Base-by-base conservation (phyloP, 768 basidiomycete species). In the button mushroom (Agaricus bisporus) region DNA sequence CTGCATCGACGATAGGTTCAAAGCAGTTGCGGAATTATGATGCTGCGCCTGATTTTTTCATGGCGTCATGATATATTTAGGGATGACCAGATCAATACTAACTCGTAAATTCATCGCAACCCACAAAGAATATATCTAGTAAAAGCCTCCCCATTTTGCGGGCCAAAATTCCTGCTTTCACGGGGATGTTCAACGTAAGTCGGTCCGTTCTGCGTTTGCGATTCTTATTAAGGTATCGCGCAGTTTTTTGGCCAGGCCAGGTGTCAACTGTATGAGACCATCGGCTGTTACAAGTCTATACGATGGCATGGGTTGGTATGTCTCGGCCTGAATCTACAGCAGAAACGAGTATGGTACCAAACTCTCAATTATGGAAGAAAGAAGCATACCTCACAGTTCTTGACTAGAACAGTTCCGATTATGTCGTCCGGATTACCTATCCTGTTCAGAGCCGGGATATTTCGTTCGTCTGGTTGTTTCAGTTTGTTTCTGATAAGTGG, bases 371-470 rank as follows among this genome's bases (percentile, higher is more conserved):
- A 17, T 37, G 18, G n/a, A 45, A 25, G n/a, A 56, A 36, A 46
- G 45, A 22, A 17, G 61, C 70, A 25, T 55, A 83, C 86, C 74
- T 83, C 76, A 62, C 88, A 80, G 52, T 83, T 75, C 56, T 85
- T 71, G 4, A 92, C 87, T 6, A 84, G 72, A 10, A 92, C 88
- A 1, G 85, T 78, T 2, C 76, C 90, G 43, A 92, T 75, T 55
- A 92, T 92, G 65, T 92, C 91, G 60, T 92, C 90, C 1, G 87
- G 85, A 62, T 90, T 86, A 12, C 88, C 88, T 48, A 91, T 85
- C 42, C 90, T 75, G 0, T 83, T 85, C 7, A 88, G 64, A 11
- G 87, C 77, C 1, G 90, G 91, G 5, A 88, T 61, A 53, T 92
- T 91, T 39, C 90, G 77, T 44, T 75, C 73, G 62, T 92, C 90